Conservation (phyloP, 345 rosid genomes). For the Trapa bicornis region DNA sequence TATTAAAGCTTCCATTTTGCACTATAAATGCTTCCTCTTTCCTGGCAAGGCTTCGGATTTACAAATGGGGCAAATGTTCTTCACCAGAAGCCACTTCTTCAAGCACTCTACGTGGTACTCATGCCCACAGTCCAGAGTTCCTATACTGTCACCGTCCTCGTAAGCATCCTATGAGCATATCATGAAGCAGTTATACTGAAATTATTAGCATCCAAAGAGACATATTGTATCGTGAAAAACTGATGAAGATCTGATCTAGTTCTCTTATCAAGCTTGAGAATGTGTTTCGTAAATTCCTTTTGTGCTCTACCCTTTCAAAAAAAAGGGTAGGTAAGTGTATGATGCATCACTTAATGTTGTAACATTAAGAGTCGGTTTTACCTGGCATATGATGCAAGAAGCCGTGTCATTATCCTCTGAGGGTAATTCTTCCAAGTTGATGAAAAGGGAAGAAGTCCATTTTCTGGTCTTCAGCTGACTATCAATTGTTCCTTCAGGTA, state of each 20-base stretch:
- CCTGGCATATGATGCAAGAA: slow-evolving; percentile 89
- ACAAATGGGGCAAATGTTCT: slow-evolving; percentile 84
- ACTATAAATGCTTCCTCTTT: slow-evolving; percentile 5
- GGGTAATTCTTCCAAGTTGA: slow-evolving; percentile 52
- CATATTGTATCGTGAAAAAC: not conserved
- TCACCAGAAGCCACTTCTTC: slow-evolving; percentile 73
- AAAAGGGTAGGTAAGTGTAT: too few relatives aligned
- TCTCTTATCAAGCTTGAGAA: not conserved
- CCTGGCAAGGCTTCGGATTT: slow-evolving; percentile 61
- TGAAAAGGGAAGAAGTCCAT: slow-evolving; percentile 16
- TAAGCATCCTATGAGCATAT: slow-evolving; percentile 43
- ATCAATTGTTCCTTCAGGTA: slow-evolving; percentile 46
- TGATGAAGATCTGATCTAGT: not conserved
- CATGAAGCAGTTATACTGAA: not conserved
- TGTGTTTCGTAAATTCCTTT: not conserved
- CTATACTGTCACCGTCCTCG: slow-evolving; percentile 40
- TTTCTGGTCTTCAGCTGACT: slow-evolving; percentile 37
- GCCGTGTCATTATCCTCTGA: slow-evolving; percentile 43
- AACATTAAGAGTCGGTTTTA: slow-evolving; percentile 10
- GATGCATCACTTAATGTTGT: not conserved
- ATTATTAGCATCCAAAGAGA: not conserved
- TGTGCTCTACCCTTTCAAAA: too few relatives aligned
- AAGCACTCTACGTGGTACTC: slow-evolving; percentile 73
- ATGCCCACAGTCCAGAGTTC: slow-evolving; percentile 61
- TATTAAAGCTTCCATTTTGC: not conserved